Conservation (phyloP, 2,329 filamentous ascomycete species). For the Thermomyces lanuginosus region DNA sequence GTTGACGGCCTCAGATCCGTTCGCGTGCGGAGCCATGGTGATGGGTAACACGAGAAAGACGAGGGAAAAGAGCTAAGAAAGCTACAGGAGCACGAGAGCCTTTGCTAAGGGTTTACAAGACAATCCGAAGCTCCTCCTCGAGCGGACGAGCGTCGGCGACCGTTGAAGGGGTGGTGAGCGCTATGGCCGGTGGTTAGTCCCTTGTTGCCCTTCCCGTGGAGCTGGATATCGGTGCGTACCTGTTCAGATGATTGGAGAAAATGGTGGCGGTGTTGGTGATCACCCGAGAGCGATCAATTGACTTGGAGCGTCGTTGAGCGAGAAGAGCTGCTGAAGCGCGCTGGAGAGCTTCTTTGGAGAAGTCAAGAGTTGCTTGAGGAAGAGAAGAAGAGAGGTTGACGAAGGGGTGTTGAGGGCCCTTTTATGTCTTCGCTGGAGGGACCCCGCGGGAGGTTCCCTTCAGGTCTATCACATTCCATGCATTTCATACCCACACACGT, state of each 20-base stretch:
- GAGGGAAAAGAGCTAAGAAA: conserved; percentile 12
- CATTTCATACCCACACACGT: no score
- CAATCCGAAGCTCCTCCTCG: conserved; percentile 61
- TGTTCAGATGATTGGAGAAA: conserved; percentile 98
- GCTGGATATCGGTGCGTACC: conserved; percentile 40
- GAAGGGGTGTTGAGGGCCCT: neutral
- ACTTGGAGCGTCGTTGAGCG: conserved; percentile 36
- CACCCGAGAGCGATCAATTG: conserved; percentile 26
- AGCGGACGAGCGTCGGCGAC: conserved; percentile 71
- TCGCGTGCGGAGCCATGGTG: conserved; percentile 86
- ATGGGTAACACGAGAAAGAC: conserved; percentile 10
- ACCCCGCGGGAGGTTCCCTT: no score
- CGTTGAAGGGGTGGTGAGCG: conserved; percentile 89
- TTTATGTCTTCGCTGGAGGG: neutral
- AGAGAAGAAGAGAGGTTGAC: conserved; percentile 6
- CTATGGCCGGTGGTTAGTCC: conserved; percentile 30
- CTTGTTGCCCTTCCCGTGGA: conserved; percentile 3
- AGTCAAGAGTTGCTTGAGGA: conserved; percentile 7
- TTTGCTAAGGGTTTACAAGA: conserved; percentile 30
- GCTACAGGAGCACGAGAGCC: conserved; percentile 32
- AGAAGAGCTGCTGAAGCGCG: conserved; percentile 10
- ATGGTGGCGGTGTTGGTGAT: conserved; percentile 63
- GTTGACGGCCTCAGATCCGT: conserved; percentile 37
- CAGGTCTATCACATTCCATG: no score
- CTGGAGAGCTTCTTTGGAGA: conserved; percentile 7